A percentile compares a stretch with the other conserved stretches of the same genome.
These are phyloP conservation scores for Onygenales sp. DNA, from an alignment of 2,329 filamentous ascomycete genomes.

Conservation along the genomic window DNA sequence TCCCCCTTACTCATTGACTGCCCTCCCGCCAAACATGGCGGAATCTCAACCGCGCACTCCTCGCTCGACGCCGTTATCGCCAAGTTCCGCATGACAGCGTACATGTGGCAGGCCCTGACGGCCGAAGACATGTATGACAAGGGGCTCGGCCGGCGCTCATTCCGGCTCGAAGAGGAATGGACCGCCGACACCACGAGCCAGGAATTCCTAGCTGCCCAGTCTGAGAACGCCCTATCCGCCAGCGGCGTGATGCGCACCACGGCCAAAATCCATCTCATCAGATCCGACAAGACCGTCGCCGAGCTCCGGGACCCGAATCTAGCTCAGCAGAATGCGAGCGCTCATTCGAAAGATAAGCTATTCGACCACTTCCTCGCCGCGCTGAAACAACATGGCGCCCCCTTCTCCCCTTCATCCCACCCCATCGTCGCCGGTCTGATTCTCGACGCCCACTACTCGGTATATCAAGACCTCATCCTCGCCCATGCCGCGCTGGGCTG, in stretches of 20 bases:
- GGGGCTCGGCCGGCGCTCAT: slow-evolving; percentile 15
- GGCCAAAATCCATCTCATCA: slow-evolving; percentile 14
- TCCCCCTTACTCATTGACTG: slow-evolving; percentile 15
- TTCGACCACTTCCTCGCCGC: slow-evolving; percentile 12
- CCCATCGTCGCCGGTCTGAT: slow-evolving; percentile 15
- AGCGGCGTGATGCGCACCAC: not conserved
- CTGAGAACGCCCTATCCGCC: not conserved
- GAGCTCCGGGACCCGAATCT: slow-evolving; percentile 12
- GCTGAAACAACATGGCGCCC: slow-evolving; percentile 7
- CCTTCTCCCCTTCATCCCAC: slow-evolving; percentile 9
- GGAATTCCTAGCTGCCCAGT: not conserved
- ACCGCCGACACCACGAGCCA: slow-evolving; percentile 7
- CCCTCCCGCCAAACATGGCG: slow-evolving; percentile 11
- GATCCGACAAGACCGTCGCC: slow-evolving; percentile 12
- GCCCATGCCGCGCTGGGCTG: slow-evolving; percentile 15
- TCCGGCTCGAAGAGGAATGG: slow-evolving; percentile 17
- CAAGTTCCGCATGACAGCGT: slow-evolving; percentile 15
- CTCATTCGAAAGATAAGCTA: slow-evolving; percentile 6
- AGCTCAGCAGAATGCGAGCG: slow-evolving; percentile 13
- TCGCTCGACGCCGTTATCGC: slow-evolving; percentile 13
- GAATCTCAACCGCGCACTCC: slow-evolving; percentile 12
- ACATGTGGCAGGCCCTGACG: slow-evolving; percentile 17
- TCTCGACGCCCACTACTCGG: slow-evolving; percentile 13
- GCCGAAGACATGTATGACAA: slow-evolving; percentile 16
- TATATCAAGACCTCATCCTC: slow-evolving; percentile 11